A percentile compares a stretch with the other conserved stretches of the same genome.
These are phyloP conservation scores for Nidula microcarpa DNA, from an alignment of 768 basidiomycete genomes.

Conservation along the genomic window DNA sequence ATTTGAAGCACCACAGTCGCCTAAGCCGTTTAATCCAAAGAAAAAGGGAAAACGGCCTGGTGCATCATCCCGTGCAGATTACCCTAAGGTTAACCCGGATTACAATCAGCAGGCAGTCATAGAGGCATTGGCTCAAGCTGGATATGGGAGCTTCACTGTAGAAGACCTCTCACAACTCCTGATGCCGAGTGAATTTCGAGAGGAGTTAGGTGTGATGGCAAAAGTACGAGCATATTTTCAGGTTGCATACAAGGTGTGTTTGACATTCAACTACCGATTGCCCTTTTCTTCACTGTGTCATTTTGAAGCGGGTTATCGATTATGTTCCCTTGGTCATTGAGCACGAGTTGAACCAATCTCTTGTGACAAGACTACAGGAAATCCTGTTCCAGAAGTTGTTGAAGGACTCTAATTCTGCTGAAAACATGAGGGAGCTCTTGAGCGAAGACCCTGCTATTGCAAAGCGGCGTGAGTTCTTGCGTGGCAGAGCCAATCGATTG, in stretches of 20 bases:
- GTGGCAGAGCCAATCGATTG: conserved; percentile 19
- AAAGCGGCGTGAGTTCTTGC: conserved; percentile 22
- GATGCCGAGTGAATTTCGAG: conserved; percentile 12
- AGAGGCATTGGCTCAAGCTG: no score
- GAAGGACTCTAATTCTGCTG: conserved; percentile 15
- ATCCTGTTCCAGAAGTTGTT: conserved; percentile 20
- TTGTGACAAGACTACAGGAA: conserved; percentile 28
- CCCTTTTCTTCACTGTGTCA: no score
- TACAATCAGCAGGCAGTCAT: no score
- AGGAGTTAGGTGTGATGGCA: conserved; percentile 50
- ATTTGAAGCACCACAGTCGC: no score
- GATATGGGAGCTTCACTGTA: no score
- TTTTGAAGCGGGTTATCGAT: conserved; percentile 50
- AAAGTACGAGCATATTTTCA: conserved; percentile 55
- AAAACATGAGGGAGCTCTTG: conserved; percentile 25
- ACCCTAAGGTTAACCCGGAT: no score
- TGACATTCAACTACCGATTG: no score
- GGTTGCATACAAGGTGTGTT: conserved; percentile 45
- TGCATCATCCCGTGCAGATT: no score
- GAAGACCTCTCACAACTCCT: no score
- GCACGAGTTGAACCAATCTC: conserved; percentile 34
- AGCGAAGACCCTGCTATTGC: conserved; percentile 35
- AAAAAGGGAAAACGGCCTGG: no score
- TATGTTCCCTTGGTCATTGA: conserved; percentile 48
- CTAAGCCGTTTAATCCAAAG: no score